Evolutionary conservation across 1,284 basidiomycete species (phyloP).

Genomic region (Crepidotus sp.): DNA sequence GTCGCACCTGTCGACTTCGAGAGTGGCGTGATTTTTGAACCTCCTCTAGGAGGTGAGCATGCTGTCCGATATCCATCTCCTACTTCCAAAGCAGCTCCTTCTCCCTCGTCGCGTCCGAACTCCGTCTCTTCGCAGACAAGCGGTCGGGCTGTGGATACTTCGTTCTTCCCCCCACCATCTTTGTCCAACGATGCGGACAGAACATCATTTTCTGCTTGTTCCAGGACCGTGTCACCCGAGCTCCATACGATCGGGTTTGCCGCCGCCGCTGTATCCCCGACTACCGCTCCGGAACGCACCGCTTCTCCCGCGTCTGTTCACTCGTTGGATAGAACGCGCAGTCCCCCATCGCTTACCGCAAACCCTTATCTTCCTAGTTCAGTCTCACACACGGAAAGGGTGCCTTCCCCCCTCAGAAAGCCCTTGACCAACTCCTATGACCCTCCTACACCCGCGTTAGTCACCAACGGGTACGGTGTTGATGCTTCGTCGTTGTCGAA

Average conservation of each 20-base stretch:
- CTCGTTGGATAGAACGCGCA: constrained; percentile 20
- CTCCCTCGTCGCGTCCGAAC: constrained; percentile 9
- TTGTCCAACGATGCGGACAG: constrained; percentile 20
- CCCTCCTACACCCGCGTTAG: constrained; percentile 17
- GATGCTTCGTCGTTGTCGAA: constrained; percentile 8
- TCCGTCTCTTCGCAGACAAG: constrained; percentile 15
- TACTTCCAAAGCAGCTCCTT: constrained; percentile 7
- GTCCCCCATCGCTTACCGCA: constrained; percentile 10
- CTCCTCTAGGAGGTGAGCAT: neutral
- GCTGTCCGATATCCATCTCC: constrained; percentile 14
- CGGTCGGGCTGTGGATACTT: constrained; percentile 4
- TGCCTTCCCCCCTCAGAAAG: constrained; percentile 15
- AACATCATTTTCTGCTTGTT: constrained; percentile 23
- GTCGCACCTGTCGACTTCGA: neutral
- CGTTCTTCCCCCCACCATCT: constrained; percentile 1
- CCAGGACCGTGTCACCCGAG: constrained; percentile 22
- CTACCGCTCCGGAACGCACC: constrained; percentile 2
- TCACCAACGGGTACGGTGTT: constrained; percentile 14
- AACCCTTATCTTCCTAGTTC: constrained; percentile 16
- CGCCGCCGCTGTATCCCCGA: neutral
- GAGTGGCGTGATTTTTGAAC: neutral
- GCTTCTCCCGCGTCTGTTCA: constrained; percentile 15
- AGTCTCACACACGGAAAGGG: constrained; percentile 1
- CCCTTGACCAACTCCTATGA: constrained; percentile 21
- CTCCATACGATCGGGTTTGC: constrained; percentile 10